A percentile compares a stretch with the other conserved stretches of the same genome.
These are phyloP conservation scores for Aspergillus aculeatinus DNA, from an alignment of 2,329 filamentous ascomycete species.

Conservation along the genomic window DNA sequence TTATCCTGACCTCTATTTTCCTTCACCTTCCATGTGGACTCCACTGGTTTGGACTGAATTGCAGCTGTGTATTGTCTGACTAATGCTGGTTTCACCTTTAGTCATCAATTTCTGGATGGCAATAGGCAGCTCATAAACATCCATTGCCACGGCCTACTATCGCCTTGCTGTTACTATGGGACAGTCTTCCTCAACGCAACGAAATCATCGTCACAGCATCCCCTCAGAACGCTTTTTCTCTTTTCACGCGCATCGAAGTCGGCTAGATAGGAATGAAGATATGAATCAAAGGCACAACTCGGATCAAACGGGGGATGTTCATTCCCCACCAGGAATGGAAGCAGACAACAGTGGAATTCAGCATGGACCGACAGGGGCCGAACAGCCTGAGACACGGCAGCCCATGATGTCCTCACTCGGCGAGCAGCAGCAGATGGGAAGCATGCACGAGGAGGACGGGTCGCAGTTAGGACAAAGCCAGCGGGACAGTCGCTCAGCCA, in stretches of 20 bases:
- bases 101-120: constrained; percentile 31
- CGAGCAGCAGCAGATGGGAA: constrained; percentile 29
- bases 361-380: constrained; percentile 10
- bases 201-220: constrained; percentile 32
- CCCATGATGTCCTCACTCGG: constrained; percentile 16
- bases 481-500: constrained; percentile 32
- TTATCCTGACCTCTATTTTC: background rate
- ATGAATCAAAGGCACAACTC: constrained; percentile 33
- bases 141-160: constrained; percentile 20
- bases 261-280: constrained; percentile 34
- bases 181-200: constrained; percentile 44
- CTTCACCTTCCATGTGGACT: background rate
- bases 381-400: constrained; percentile 21
- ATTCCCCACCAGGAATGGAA: constrained; percentile 19
- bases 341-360: constrained; percentile 16
- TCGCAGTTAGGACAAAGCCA: constrained; percentile 33
- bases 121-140: constrained; percentile 28
- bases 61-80: constrained; percentile 15
- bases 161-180: constrained; percentile 40
- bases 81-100: constrained; percentile 22
- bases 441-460: constrained; percentile 39
- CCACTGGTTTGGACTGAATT: background rate
- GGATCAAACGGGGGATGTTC: constrained; percentile 28
- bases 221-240: constrained; percentile 23
- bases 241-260: constrained; percentile 21